Evolutionary conservation across 176 grass and related monocot species (phyloP).

Genomic region (Avena insularis): DNA sequence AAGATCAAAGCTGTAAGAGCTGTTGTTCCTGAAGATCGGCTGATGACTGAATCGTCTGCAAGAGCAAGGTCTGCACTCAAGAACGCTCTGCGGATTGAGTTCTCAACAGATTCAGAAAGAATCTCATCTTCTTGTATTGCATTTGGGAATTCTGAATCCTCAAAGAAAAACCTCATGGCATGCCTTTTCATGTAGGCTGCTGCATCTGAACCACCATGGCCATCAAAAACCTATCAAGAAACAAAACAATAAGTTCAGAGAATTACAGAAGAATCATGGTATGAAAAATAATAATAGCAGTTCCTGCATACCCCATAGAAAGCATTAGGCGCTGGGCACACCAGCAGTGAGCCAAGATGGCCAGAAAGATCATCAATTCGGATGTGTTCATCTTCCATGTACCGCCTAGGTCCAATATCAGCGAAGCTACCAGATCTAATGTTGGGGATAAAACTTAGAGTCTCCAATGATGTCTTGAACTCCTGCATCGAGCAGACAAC

Average conservation of each 20-base stretch:
- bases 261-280: neutral
- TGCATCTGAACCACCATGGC: constrained; percentile 88
- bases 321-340: constrained; percentile 67
- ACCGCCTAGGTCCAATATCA: constrained; percentile 75
- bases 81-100: constrained; percentile 57
- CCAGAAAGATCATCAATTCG: constrained; percentile 80
- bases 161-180: constrained; percentile 72
- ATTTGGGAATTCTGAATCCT: constrained; percentile 68
- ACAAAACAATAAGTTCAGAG: constrained; percentile 13
- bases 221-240: constrained; percentile 78
- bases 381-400: constrained; percentile 98
- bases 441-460: constrained; percentile 56
- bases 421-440: constrained; percentile 83
- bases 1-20: constrained; percentile 78
- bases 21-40: constrained; percentile 81
- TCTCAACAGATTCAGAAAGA: constrained; percentile 64
- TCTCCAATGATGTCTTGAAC: constrained; percentile 43
- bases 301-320: constrained; percentile 74
- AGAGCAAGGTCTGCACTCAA: constrained; percentile 77
- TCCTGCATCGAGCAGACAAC: constrained; percentile 53
- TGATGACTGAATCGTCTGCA: constrained; percentile 60
- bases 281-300: neutral
- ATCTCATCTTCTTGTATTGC: constrained; percentile 52
- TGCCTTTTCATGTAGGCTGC: constrained; percentile 85
- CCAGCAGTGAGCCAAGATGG: constrained; percentile 63